Evolutionary conservation across 352 stramenopile species (phyloP), one percentile per base, ranked within the genome.

Genomic region (Sclerospora graminicola): DNA sequence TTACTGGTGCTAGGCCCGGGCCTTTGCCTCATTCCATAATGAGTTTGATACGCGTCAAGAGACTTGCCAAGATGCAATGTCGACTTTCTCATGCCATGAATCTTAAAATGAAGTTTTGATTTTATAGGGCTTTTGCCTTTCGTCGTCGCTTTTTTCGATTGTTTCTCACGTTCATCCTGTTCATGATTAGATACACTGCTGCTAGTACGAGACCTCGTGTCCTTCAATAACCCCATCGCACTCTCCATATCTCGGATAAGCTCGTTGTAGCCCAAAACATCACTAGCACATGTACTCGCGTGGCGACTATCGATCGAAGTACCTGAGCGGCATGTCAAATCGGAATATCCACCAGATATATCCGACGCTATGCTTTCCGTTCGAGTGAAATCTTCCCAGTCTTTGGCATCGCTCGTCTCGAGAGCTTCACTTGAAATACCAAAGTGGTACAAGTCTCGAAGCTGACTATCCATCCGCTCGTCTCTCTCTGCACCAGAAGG

Each of bases 211-310:
- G 51, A 33, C 8, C 43, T 36, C 5, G 27, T 40, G 7, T 63
- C 40, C 7, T 63, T 41, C 43, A 51, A 54, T 6, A 43, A 49
- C 14, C 39, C 58, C 41, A 64, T 54, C 7, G 48, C 48, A 27
- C 42, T 60, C 43, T 84, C 72, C 62, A 84, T 70, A 18, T 77
- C 57, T 40, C 75, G 69, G 46, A 84, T 84, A 24, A 72, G 62
- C 23, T 79, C 66, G 38, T 82, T 84, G 50, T 81, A 84, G 1
- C 52, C 58, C 27, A 81, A 41, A 8, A 79, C 63, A 28, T 84
- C 72, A n/a, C 66, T 79, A 7, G 48, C 66, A 29, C 68, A 77
- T 8, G 64, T 82, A 42, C 69, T 82, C 13, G 61, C 56, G 11
- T 75, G 48, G 1, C 65, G 62, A 47, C 66, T 79, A 29, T 52